Percentiles rank a stretch among this genome's conserved stretches.
These are phyloP conservation scores for Aspergillus novofumigatus DNA, from an alignment of 2,329 filamentous ascomycete genomes.

Conservation along the genomic window DNA sequence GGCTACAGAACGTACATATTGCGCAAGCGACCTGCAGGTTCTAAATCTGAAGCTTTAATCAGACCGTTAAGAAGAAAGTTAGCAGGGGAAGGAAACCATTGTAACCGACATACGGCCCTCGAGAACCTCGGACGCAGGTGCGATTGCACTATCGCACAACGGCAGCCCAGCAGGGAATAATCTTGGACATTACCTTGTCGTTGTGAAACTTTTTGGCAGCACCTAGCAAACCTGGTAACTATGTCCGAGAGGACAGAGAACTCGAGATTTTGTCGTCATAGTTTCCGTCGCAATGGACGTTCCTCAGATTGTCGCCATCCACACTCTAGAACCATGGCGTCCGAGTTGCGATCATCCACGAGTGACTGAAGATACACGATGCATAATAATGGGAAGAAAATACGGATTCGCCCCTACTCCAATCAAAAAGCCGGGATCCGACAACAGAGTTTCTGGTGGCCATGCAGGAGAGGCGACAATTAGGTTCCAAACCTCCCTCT, in stretches of 20 bases:
- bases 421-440: conserved; percentile 3
- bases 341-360: conserved; percentile 2
- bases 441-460: conserved; percentile 4
- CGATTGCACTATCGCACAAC: not conserved
- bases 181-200: not conserved
- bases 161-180: not conserved
- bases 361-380: not conserved
- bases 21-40: not conserved
- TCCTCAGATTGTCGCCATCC: not conserved
- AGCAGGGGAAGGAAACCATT: not conserved
- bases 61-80: not conserved
- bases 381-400: not conserved
- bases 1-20: not conserved
- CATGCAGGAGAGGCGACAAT: conserved; percentile 3
- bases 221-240: not conserved
- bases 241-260: not conserved
- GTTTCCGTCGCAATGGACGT: no score
- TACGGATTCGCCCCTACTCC: not conserved
- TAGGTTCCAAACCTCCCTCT: not conserved
- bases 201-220: not conserved
- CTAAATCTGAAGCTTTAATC: not conserved
- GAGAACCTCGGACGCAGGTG: not conserved
- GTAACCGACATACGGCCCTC: not conserved
- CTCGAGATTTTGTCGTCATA: not conserved
- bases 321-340: conserved; percentile 8